Evolutionary conservation across 2,329 filamentous ascomycete genomes (phyloP), one percentile per base, ranked within the genome.

Genomic region (Microsporum ferrugineum): DNA sequence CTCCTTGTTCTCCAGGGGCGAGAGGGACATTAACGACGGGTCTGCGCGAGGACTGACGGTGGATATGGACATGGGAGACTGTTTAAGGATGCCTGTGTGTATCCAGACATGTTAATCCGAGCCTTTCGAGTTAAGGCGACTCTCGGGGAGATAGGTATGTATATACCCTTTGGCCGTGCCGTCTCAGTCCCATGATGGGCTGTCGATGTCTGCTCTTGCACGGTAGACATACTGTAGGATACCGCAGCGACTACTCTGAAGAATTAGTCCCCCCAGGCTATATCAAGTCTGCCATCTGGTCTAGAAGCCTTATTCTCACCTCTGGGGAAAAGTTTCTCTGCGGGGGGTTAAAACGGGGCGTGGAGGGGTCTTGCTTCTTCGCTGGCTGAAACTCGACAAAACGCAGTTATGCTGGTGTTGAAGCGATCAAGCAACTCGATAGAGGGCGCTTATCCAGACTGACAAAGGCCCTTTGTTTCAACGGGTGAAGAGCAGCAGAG

Each of bases 21-120:
- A 59, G 10, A 59, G 31, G 0, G 56, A 41, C 23, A 36, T 43
- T 12, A 41, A 36, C 12, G 56, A 3, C 3, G 29, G 56, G 36
- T 58, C 56, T 33, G 69, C 59, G 60, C 63, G 61, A 72, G 61
- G 65, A 45, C 64, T 72, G 57, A 66, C 72, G 62, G 68, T 75
- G 58, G 66, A 68, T 14, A 77, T 72, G 27, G 75, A 70, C 36
- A 81, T 86, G 64, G 82, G 89, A 57, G 88, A 87, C 78, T 96
- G 96, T 78, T 97, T 97, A 68, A 97, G 84, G 69, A 97, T 97
- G 67, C 92, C 92, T 96, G 31, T 5, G 31, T 34, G 31, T 10
- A 29, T 51, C 14, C n/a, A 2, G 17, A 23, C 10, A 36, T 23
- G 31, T 31, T 29, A 55, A 31, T 12, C 45, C 1, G 23, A 7